Base-by-base conservation (phyloP, 345 rosid species). In the Euphorbia tirucalli region DNA sequence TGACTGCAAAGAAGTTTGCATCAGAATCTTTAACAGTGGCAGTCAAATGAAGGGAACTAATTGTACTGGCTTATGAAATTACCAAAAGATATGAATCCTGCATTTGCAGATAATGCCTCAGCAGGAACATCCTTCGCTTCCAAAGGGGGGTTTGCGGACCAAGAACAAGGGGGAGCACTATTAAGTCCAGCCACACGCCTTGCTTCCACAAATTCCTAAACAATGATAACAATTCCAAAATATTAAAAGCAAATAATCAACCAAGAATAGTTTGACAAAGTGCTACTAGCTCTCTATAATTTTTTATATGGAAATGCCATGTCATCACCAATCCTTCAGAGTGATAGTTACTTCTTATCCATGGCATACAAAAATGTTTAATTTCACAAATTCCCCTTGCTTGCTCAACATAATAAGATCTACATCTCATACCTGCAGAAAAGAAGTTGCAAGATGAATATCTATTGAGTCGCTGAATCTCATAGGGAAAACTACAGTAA, bases 81-180 rank as follows among this genome's bases (percentile, higher is more conserved):
- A 96, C 98, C 96, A 73, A 96, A 93, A 76, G 97, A 83, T 39
- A 96, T 96, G 82, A 92, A 96, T 83, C 99, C 97, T 18, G 99
- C 98, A 83, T 91, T 96, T 65, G 93, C 93, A 39, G 85, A 83
- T 77, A 91, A 76, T 66, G 92, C 86, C 74, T 96, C 91, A 41
- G 80, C 82, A 70, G 97, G 88, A 77, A 83, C 90, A 75, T 83
- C 90, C 75, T 88, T 85, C 49, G 93, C 71, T 71, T 93, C 98
- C 6, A 69, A 65, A 3, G 98, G 98, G 68, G 95, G 88, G 10
- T 87, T 81, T 56, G 85, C 71, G 74, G 98, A 93, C 98, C 98
- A 93, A 44, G 76, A 77, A 75, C 98, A 93, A 56, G 86, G 78
- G 81, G 99, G 99, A 59, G 98, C 96, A 78, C 77, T 89, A 87